Conservation (phyloP, 2,329 filamentous ascomycete genomes). For the Xylariaceae sp. region DNA sequence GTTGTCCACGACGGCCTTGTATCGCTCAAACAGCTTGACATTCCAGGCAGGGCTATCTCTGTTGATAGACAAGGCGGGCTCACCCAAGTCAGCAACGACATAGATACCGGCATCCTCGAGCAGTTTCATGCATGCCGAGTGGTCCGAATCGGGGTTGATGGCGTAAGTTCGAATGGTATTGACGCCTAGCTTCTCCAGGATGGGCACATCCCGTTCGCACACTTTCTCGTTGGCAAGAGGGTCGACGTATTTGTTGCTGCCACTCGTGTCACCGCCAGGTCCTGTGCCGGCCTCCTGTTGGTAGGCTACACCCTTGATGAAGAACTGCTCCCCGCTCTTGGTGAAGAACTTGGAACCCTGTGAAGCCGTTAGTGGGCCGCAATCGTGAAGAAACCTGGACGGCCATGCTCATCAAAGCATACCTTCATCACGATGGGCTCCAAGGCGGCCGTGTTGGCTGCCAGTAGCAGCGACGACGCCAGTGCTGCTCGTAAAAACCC, state of each 20-base stretch:
- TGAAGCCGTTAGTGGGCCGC: conserved; percentile 10
- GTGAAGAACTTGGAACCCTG: conserved; percentile 58
- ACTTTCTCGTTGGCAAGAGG: conserved; percentile 57
- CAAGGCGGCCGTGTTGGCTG: conserved; percentile 23
- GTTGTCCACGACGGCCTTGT: conserved; percentile 65
- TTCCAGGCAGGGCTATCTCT: conserved; percentile 63
- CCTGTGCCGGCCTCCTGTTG: conserved; percentile 56
- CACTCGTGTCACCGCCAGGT: conserved; percentile 32
- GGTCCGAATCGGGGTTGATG: conserved; percentile 61
- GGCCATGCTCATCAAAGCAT: too few species aligned
- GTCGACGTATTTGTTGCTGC: conserved; percentile 54
- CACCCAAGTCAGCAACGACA: conserved; percentile 67
- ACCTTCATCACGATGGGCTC: conserved; percentile 32
- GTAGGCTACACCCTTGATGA: conserved; percentile 72
- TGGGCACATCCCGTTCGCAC: conserved; percentile 67
- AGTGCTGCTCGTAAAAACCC: conserved; percentile 27
- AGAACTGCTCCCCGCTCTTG: conserved; percentile 48
- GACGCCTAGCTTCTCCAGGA: conserved; percentile 59
- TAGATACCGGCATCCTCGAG: conserved; percentile 71
- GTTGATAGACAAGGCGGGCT: conserved; percentile 65
- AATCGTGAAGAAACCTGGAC: too few species aligned
- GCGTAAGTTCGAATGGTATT: conserved; percentile 77
- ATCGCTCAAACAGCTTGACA: conserved; percentile 60
- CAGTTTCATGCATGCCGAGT: conserved; percentile 64
- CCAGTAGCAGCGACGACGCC: conserved; percentile 26